Base-by-base conservation (phyloP, 352 stramenopile genomes). In the Phytophthora uliginosa region DNA sequence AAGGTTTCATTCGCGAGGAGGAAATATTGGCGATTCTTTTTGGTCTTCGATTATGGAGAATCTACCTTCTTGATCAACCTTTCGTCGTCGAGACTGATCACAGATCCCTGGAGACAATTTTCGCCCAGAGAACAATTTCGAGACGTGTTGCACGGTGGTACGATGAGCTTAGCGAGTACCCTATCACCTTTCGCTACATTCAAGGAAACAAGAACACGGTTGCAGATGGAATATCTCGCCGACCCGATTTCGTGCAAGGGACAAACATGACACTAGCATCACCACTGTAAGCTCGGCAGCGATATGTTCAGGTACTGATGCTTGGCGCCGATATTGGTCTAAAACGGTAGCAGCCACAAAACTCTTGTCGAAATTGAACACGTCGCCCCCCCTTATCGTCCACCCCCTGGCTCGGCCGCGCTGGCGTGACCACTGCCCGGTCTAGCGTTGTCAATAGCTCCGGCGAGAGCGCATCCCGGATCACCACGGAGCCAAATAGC, bases 61-160 rank as follows among this genome's bases (percentile, higher is more conserved):
- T 64, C 1, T 73, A 68, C 18, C 9, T 73, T 3, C 40, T 64
- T 0, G 59, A 73, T 31, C 52, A 68, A 52, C 34, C 26, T 9
- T 72, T 66, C 40, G 20, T 58, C 3, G 45, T 69, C 1, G 67
- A 74, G 20, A 66, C 55, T 4, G 60, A 75, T 50, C 68, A 70
- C 9, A 18, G 22, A 0, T 64, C 61, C 2, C 20, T 71, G 4
- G 61, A 71, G 18, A 64, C 56, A 4, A n/a, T 75, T 26, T 66
- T 66, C 12, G 48, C 45, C 1, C 60, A 75, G 17, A 74, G 63
- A 31, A 55, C 17, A 13, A 68, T 67, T 15, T 73, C 66, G 1
- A 50, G 56, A 7, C 60, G 61, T 3, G 10, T 70, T 1, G 61
- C 60, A 10, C 42, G 60, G 0, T 75, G 55, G 56, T 66, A 63